Evolutionary conservation across 768 basidiomycete genomes (phyloP).

Genomic region (Rhodocollybia butyracea): DNA sequence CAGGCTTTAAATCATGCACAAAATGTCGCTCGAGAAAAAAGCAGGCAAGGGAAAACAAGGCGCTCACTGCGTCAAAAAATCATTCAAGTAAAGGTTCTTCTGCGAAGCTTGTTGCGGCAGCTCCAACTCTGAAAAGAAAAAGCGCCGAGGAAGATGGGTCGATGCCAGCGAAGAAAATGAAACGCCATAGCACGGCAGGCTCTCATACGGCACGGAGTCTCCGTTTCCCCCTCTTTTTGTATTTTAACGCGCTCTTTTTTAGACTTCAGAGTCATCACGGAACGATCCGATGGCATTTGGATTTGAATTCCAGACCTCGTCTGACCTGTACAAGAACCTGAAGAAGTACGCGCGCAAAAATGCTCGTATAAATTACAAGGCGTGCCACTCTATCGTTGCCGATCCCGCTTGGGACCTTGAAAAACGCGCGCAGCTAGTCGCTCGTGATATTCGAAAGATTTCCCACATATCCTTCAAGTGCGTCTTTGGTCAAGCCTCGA

Average conservation of each 20-base stretch:
- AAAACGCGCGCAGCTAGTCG: neutral
- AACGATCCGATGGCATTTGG: neutral
- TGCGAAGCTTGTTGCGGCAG: neutral
- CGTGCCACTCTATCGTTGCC: constrained; percentile 4
- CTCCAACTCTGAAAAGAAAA: neutral
- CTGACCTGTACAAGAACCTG: neutral
- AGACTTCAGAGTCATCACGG: neutral
- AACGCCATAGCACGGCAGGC: neutral
- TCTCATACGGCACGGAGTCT: neutral
- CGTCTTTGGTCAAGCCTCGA: neutral
- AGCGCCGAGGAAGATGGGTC: neutral
- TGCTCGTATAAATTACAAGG: neutral
- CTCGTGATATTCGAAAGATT: neutral
- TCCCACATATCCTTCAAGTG: neutral
- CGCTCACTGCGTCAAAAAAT: neutral
- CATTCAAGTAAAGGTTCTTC: neutral
- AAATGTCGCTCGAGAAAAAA: neutral
- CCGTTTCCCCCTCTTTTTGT: neutral
- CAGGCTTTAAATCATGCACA: neutral
- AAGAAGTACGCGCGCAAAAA: neutral
- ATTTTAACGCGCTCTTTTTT: neutral
- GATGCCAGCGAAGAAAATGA: neutral
- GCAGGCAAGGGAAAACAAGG: neutral
- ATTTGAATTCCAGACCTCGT: constrained; percentile 1
- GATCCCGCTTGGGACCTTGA: neutral